phyloP scores from a whole-genome alignment of 768 basidiomycete species.

The Macrolepiota fuliginosa region DNA sequence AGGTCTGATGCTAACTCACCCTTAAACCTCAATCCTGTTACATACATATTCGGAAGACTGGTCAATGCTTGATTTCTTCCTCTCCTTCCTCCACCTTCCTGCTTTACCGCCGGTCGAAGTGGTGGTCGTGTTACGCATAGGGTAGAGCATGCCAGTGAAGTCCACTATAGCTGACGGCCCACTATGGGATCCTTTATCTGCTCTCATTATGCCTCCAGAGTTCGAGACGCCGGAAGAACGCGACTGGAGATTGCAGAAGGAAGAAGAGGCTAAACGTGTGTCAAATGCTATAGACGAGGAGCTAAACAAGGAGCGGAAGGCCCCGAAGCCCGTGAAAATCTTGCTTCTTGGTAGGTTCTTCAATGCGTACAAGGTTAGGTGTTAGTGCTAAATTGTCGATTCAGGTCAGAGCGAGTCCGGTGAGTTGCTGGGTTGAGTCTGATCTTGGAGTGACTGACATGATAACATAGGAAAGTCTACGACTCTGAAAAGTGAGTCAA shows the following conservation, averaged over 20 bases:
- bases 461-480: constrained; percentile 69
- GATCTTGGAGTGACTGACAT: constrained; percentile 1
- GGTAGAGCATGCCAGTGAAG: background rate
- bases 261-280: constrained; percentile 49
- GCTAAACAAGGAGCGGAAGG: constrained; percentile 45
- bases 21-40: background rate
- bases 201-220: constrained; percentile 47
- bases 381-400: background rate
- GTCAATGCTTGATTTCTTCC: background rate
- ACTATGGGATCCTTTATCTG: constrained; percentile 42
- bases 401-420: constrained; percentile 81
- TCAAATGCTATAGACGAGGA: constrained; percentile 68
- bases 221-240: constrained; percentile 48
- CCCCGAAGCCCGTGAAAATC: constrained; percentile 50
- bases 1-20: background rate
- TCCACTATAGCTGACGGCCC: no score
- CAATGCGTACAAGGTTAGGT: background rate
- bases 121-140: background rate
- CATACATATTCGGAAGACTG: background rate
- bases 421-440: constrained; percentile 26
- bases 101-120: background rate
- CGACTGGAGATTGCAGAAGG: constrained; percentile 39
- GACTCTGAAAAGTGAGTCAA: constrained; percentile 67
- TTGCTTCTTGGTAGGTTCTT: constrained; percentile 51
- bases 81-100: background rate